Evolutionary conservation across 192 early-diverging fungal genomes (phyloP).

Genomic region (Podila epicladia): DNA sequence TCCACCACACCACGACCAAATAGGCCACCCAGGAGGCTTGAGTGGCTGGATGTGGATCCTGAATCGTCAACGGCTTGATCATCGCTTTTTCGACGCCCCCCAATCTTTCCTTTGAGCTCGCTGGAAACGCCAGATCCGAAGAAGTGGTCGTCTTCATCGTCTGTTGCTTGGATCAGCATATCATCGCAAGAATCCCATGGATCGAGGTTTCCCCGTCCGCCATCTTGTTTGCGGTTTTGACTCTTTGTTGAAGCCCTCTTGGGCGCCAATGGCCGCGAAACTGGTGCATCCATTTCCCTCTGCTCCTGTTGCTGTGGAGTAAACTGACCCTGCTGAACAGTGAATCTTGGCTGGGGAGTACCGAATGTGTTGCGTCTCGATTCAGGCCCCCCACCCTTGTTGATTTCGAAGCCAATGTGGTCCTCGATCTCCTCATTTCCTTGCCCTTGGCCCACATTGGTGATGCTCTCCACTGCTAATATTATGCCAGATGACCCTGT

Average conservation of each 20-base stretch:
- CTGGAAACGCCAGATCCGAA: no score
- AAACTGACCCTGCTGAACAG: no score
- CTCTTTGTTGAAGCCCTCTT: no score
- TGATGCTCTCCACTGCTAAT: not conserved
- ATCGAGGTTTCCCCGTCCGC: not conserved
- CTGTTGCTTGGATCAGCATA: slow-evolving; percentile 13
- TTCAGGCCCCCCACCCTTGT: not conserved
- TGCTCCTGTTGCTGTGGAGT: not conserved
- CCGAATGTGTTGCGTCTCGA: slow-evolving; percentile 24
- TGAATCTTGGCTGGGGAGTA: not conserved
- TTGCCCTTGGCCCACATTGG: not conserved
- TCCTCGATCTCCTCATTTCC: not conserved
- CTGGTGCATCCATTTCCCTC: not conserved
- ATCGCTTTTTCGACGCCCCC: slow-evolving; percentile 5
- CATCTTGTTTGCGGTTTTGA: not conserved
- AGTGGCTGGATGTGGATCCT: not conserved
- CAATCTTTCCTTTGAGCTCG: slow-evolving; percentile 19
- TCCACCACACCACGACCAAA: not conserved
- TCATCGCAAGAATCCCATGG: slow-evolving; percentile 33
- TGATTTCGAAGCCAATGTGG: slow-evolving; percentile 13
- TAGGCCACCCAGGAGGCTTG: not conserved
- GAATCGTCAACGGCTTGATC: not conserved
- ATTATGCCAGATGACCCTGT: no score
- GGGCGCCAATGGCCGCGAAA: no score
- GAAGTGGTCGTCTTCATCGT: slow-evolving; percentile 6